These are phyloP conservation scores for Agaricales sp. DNA, from an alignment of 1,284 basidiomycete species.

Conservation along the genomic window DNA sequence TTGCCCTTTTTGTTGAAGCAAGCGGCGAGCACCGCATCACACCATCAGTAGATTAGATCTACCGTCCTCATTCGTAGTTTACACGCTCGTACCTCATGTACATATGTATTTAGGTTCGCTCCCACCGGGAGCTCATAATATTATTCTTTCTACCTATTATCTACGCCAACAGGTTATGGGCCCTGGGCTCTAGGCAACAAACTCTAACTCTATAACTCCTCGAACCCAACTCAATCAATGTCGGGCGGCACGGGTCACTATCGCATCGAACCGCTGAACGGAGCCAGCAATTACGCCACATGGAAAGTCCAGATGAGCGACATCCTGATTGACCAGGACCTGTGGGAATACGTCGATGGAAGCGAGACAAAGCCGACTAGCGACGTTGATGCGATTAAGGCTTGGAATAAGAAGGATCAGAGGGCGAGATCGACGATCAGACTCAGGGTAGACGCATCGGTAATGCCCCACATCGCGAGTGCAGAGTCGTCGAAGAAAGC, in stretches of 20 bases:
- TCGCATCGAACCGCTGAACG: slow-evolving; percentile 19
- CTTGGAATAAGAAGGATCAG: slow-evolving; percentile 16
- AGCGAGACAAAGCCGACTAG: slow-evolving; percentile 2
- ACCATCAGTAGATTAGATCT: too few relatives aligned
- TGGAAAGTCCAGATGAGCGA: slow-evolving; percentile 23
- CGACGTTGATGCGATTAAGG: slow-evolving; percentile 4
- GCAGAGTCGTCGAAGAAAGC: slow-evolving; percentile 14
- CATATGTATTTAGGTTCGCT: too few relatives aligned
- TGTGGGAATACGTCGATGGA: slow-evolving; percentile 14
- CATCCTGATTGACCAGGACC: slow-evolving; percentile 18
- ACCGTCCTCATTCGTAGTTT: too few relatives aligned
- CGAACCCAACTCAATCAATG: background rate
- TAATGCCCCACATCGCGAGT: slow-evolving; percentile 15
- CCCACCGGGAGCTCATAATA: too few relatives aligned
- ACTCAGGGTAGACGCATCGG: slow-evolving; percentile 14
- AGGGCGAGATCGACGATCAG: slow-evolving; percentile 17
- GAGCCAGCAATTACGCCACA: slow-evolving; percentile 18
- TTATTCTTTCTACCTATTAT: too few relatives aligned
- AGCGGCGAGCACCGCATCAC: too few relatives aligned
- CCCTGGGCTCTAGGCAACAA: background rate
- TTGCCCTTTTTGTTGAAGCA: too few relatives aligned
- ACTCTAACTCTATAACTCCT: background rate
- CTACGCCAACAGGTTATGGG: background rate
- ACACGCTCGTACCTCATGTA: too few relatives aligned
- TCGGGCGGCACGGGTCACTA: background rate